Evolutionary conservation across 2,329 filamentous ascomycete species (phyloP).

Genomic region (Catunica adiposa): DNA sequence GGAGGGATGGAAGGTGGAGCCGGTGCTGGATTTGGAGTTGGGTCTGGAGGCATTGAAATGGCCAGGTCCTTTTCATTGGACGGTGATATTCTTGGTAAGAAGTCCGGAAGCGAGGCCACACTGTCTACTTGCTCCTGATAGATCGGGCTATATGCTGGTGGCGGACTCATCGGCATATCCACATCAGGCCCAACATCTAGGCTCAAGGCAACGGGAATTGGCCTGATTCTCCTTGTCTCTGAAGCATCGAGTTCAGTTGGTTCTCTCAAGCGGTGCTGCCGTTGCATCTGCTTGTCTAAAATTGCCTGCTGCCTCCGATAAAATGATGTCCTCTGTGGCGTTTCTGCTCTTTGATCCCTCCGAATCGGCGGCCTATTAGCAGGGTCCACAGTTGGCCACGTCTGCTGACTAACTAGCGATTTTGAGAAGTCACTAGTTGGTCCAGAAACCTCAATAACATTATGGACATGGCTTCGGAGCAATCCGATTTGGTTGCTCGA

Average conservation of each 20-base stretch:
- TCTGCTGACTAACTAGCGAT: background rate
- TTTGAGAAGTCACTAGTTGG: background rate
- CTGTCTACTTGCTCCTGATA: background rate
- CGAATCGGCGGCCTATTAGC: background rate
- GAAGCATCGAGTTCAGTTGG: background rate
- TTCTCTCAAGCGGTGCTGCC: background rate
- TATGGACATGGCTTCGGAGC: background rate
- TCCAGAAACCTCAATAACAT: background rate
- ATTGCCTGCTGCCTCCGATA: background rate
- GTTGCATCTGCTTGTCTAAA: background rate
- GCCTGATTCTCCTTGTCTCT: too few species aligned
- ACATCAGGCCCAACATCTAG: background rate
- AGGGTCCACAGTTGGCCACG: background rate
- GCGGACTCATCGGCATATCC: constrained; percentile 1
- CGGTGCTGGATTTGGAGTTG: background rate
- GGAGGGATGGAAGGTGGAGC: too few species aligned
- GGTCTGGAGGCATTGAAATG: background rate
- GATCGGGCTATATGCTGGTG: background rate
- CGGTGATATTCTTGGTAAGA: too few species aligned
- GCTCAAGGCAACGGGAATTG: background rate
- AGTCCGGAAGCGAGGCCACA: background rate
- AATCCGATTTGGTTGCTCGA: background rate
- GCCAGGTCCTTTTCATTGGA: background rate
- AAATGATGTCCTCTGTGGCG: background rate
- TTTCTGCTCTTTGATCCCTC: too few species aligned